Conservation (phyloP, 495 filamentous ascomycete genomes). For the Xylaria flabelliformis region DNA sequence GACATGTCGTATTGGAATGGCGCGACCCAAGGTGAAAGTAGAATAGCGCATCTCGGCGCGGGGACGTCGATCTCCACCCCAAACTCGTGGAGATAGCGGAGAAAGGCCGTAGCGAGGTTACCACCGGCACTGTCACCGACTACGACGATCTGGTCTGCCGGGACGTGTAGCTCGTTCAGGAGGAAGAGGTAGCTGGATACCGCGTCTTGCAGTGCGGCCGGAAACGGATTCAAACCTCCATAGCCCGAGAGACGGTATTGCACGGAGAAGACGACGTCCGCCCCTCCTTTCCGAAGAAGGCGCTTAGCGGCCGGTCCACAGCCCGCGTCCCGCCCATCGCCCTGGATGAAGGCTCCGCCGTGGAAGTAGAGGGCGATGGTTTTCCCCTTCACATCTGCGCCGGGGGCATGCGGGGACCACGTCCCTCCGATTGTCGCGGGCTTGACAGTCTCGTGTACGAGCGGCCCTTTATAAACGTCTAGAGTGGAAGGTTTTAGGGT, state of each 20-base stretch:
- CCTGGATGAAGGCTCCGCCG: conserved; percentile 55
- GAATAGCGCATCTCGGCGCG: conserved; percentile 18
- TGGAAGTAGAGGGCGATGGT: conserved; percentile 65
- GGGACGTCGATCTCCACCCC: conserved; percentile 2
- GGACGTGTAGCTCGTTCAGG: conserved; percentile 38
- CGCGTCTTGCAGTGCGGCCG: conserved; percentile 54
- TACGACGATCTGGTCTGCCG: conserved; percentile 32
- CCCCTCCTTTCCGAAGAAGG: conserved; percentile 22
- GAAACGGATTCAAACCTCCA: conserved; percentile 42
- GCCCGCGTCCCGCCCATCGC: conserved; percentile 42
- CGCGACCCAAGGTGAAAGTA: conserved; percentile 33
- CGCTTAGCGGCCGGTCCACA: conserved; percentile 38
- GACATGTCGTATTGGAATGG: conserved; percentile 20
- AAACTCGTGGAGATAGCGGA: conserved; percentile 52
- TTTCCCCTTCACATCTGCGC: conserved; percentile 3
- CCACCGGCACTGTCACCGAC: conserved; percentile 37
- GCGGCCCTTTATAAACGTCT: conserved; percentile 27
- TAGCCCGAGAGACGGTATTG: conserved; percentile 49
- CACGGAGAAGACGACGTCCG: conserved; percentile 35
- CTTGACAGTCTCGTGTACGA: conserved; percentile 24
- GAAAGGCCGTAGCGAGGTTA: conserved; percentile 37
- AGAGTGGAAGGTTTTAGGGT: conserved; percentile 9
- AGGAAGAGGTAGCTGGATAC: conserved; percentile 50
- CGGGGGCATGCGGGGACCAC: conserved; percentile 30
- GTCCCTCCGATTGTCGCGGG: conserved; percentile 31